phyloP scores from a whole-genome alignment of 1,139 yeast species.

The Taiozyma sp. region DNA sequence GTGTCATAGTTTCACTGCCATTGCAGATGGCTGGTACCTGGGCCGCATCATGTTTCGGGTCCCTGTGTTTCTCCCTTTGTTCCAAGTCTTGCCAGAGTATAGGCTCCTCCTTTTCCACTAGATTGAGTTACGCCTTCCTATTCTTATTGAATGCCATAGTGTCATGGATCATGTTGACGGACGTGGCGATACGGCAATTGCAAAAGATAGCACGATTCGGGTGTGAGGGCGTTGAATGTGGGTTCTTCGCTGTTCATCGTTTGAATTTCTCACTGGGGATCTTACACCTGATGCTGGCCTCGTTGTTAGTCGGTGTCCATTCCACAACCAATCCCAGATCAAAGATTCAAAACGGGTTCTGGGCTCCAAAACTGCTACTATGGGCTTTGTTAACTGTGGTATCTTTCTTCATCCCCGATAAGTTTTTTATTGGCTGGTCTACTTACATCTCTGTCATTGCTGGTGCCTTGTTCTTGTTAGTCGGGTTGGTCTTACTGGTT shows the following conservation, averaged over 20 bases:
- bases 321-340: slow-evolving; percentile 80
- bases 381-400: slow-evolving; percentile 55
- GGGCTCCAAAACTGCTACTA: slow-evolving; percentile 69
- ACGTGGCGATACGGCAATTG: slow-evolving; percentile 69
- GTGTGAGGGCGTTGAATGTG: slow-evolving; percentile 86
- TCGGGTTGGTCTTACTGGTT: slow-evolving; percentile 84
- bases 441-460: slow-evolving; percentile 81
- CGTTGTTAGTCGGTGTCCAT: slow-evolving; percentile 62
- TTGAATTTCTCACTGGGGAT: slow-evolving; percentile 84
- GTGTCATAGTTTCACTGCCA: slow-evolving; percentile 69
- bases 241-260: slow-evolving; percentile 90
- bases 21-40: slow-evolving; percentile 58
- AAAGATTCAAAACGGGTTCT: slow-evolving; percentile 81
- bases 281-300: slow-evolving; percentile 69
- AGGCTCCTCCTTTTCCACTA: slow-evolving; percentile 57
- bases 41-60: slow-evolving; percentile 78
- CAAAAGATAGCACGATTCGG: slow-evolving; percentile 67
- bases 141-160: slow-evolving; percentile 72
- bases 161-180: slow-evolving; percentile 89
- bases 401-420: slow-evolving; percentile 80
- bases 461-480: slow-evolving; percentile 79
- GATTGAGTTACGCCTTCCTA: slow-evolving; percentile 79
- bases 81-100: slow-evolving; percentile 43
- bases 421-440: slow-evolving; percentile 85
- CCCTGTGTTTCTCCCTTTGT: slow-evolving; percentile 71